Base-by-base conservation (phyloP, 192 early-diverging fungal species). In the Linnemannia elongata region DNA sequence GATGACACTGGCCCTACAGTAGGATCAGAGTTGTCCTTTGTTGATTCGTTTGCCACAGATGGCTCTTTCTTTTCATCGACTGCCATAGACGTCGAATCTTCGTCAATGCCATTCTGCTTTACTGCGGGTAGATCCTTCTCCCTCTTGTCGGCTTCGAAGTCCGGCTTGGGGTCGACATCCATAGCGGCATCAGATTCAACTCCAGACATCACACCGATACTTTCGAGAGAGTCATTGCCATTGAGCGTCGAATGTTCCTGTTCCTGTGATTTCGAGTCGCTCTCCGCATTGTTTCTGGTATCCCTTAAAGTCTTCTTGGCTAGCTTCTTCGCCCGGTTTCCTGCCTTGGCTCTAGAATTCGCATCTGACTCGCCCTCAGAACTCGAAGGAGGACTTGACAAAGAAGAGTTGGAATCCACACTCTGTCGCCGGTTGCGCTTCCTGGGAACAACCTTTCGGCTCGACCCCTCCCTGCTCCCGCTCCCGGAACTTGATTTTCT, bases 331-430 rank as follows among this genome's bases (percentile, higher is more conserved):
- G 85, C 85, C 20, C 85, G 27, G 38, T 72, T 60, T 9, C 85
- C 84, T 27, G 41, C 71, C 38, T 45, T 44, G 27, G 8, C n/a
- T 30, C 44, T 24, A n/a, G 63, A 66, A 10, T 74, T 72, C 18
- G 63, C 57, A 57, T 81, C 85, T 1, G 85, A 77, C 22, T 87
- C 85, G 38, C 55, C 63, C 3, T 75, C 85, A 22, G 80, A 87
- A 66, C 85, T 87, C 2, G 85, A 87, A 30, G 85, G 85, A 57
- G 85, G 85, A 71, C 80, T 81, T 27, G 85, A 87, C 7, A 87
- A 36, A 1, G 85, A 87, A 6, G 79, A 81, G 66, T 87, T 87
- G 7, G 85, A 87, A 44, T 81, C 85, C 3, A 77, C 63, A 44
- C 85, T 87, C 22, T 76, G 85, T n/a, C 80, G 85, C 66, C 80